phyloP scores from a whole-genome alignment of 176 grass and related monocot genomes.

The Panicum miliaceum region DNA sequence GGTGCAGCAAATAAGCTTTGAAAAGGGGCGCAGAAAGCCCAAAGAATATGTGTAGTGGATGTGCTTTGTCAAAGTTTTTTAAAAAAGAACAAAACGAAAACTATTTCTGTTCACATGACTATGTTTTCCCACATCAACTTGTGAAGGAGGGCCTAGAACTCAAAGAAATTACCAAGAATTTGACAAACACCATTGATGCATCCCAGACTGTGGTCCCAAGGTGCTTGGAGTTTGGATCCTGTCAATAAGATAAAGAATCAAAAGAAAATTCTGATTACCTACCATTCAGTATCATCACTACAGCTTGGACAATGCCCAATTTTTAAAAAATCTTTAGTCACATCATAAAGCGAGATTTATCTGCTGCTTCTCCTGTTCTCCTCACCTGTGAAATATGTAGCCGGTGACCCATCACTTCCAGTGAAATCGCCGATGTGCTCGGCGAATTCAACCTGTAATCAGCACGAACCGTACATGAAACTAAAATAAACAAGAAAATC shows the following conservation, averaged over 20 bases:
- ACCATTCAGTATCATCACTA: not conserved
- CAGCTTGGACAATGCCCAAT: not conserved
- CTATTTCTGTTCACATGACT: not conserved
- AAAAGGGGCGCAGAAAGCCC: not conserved
- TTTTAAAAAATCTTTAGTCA: not conserved
- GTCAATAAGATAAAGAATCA: not conserved
- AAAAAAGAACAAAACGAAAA: not conserved
- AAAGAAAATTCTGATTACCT: not conserved
- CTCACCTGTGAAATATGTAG: conserved; percentile 84
- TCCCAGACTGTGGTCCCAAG: conserved; percentile 96
- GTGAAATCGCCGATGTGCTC: conserved; percentile 77
- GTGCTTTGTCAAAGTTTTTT: not conserved
- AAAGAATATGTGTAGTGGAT: not conserved
- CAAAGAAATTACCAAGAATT: conserved; percentile 72
- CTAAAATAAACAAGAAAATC: not conserved
- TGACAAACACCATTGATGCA: conserved; percentile 94
- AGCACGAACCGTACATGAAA: not conserved
- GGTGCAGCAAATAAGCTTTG: conserved; percentile 2
- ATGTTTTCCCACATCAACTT: not conserved
- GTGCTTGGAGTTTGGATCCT: conserved; percentile 98
- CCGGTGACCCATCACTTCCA: conserved; percentile 76
- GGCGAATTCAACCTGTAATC: conserved; percentile 76
- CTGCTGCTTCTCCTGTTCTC: not conserved
- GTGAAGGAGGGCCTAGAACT: not conserved
- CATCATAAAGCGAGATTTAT: not conserved